phyloP scores from a whole-genome alignment of 2,329 filamentous ascomycete species.

The Blumeriella jaapii region DNA sequence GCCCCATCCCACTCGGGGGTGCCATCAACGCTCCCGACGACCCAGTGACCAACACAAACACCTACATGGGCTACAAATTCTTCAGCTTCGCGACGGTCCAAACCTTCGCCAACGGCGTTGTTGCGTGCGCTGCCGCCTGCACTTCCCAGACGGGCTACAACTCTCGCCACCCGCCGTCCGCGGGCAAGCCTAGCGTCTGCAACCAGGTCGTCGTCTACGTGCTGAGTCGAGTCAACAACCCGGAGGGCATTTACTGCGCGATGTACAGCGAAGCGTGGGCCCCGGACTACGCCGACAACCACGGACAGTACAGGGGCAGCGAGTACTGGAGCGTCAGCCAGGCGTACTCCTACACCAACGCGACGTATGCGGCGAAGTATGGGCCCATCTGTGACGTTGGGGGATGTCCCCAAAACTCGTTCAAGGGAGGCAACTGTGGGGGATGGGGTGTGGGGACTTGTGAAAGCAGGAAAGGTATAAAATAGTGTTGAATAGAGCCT shows the following conservation, averaged over 20 bases:
- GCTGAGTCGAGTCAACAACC: constrained; percentile 26
- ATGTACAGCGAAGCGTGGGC: constrained; percentile 22
- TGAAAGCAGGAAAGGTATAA: neutral
- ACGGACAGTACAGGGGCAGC: constrained; percentile 17
- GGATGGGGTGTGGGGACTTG: constrained; percentile 16
- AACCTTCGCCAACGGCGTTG: constrained; percentile 12
- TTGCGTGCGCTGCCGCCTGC: constrained; percentile 27
- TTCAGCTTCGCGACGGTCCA: constrained; percentile 16
- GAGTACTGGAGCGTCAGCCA: constrained; percentile 15
- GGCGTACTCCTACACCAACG: constrained; percentile 12
- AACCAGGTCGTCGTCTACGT: constrained; percentile 31
- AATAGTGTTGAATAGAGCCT: neutral
- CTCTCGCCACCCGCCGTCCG: constrained; percentile 20
- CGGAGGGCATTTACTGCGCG: constrained; percentile 29
- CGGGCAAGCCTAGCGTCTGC: constrained; percentile 27
- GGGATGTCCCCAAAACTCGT: constrained; percentile 10
- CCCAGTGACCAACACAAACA: constrained; percentile 17
- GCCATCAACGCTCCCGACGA: constrained; percentile 27
- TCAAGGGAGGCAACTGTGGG: constrained; percentile 14
- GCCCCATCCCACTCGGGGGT: constrained; percentile 24
- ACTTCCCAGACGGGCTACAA: constrained; percentile 28
- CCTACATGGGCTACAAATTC: constrained; percentile 25
- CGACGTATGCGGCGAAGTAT: constrained; percentile 9
- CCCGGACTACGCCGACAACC: constrained; percentile 16
- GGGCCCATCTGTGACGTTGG: constrained; percentile 13